phyloP scores from a whole-genome alignment of 306 rosid genomes.

The Lotus japonicus region DNA sequence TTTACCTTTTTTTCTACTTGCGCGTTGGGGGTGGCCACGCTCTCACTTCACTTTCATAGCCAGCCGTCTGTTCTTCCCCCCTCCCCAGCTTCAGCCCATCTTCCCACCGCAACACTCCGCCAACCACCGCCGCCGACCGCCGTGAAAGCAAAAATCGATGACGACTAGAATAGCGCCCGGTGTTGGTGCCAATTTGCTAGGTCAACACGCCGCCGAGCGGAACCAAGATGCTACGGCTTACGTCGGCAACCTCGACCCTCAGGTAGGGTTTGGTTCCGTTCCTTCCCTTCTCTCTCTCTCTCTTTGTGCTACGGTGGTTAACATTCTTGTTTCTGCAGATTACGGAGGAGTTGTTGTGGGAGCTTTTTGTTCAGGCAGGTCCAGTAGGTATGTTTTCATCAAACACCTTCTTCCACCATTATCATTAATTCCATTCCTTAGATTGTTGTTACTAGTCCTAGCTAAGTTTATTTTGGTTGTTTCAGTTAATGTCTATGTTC shows the following conservation, averaged over 20 bases:
- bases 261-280: background rate
- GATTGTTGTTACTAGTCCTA: background rate
- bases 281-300: too few species aligned
- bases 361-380: slow-evolving; percentile 51
- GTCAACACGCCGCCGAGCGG: slow-evolving; percentile 83
- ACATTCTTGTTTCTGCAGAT: background rate
- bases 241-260: slow-evolving; percentile 97
- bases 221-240: slow-evolving; percentile 99
- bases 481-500: slow-evolving; percentile 94
- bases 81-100: too few species aligned
- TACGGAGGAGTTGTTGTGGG: slow-evolving; percentile 42
- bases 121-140: too few species aligned
- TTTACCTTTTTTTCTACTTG: too few species aligned
- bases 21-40: too few species aligned
- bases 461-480: background rate
- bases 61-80: too few species aligned
- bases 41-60: too few species aligned
- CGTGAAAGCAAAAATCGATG: slow-evolving; percentile 28
- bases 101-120: too few species aligned
- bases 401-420: background rate
- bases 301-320: background rate
- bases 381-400: slow-evolving; percentile 32
- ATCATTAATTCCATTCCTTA: background rate
- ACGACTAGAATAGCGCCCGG: slow-evolving; percentile 98
- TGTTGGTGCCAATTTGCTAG: slow-evolving; percentile 85